These are phyloP conservation scores for Boletus putidus DNA, from an alignment of 1,284 basidiomycete genomes.

Conservation along the genomic window DNA sequence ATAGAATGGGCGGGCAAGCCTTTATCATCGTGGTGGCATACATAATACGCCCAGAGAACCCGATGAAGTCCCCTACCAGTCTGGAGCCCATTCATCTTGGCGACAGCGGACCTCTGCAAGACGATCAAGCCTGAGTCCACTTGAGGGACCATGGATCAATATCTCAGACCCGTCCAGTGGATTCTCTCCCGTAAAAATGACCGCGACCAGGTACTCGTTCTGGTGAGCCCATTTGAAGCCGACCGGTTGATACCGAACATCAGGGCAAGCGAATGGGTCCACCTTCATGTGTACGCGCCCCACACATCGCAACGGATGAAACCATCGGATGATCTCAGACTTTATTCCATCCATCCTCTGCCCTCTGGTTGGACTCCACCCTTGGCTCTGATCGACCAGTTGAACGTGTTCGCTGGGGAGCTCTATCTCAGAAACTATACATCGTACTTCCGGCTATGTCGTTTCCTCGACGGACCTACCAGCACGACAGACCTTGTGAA, in stretches of 20 bases:
- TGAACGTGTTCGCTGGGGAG: background rate
- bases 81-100: constrained; percentile 13
- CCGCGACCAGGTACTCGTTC: too few relatives aligned
- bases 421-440: background rate
- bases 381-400: background rate
- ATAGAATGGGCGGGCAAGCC: constrained; percentile 79
- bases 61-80: constrained; percentile 71
- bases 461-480: background rate
- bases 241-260: too few relatives aligned
- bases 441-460: background rate
- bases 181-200: background rate
- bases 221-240: too few relatives aligned
- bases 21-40: constrained; percentile 76
- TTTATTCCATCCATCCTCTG: constrained; percentile 37
- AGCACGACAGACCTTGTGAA: background rate
- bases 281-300: constrained; percentile 46
- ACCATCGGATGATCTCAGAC: constrained; percentile 41
- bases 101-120: background rate
- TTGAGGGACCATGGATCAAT: background rate
- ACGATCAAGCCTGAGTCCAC: background rate
- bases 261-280: constrained; percentile 23
- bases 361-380: background rate
- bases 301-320: constrained; percentile 37
- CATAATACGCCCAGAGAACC: constrained; percentile 48
- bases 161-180: background rate